Conservation (phyloP, 345 rosid species). For the Noccaea caerulescens region DNA sequence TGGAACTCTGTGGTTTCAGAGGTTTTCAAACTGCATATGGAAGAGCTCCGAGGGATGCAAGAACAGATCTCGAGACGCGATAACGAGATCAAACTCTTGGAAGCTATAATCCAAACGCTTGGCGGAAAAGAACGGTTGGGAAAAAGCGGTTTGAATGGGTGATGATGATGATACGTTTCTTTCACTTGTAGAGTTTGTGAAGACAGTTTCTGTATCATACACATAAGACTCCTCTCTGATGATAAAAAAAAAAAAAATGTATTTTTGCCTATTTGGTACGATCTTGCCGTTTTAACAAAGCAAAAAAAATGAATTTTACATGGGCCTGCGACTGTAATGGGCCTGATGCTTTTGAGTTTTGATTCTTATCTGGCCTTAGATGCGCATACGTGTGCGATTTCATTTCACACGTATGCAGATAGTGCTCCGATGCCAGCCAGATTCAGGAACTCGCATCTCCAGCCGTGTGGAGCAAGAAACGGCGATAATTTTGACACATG, state of each 20-base stretch:
- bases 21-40: slow-evolving; percentile 92
- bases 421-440: slow-evolving; percentile 16
- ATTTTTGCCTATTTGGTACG: background rate
- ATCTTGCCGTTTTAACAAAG: background rate
- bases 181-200: slow-evolving; percentile 26
- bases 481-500: slow-evolving; percentile 22
- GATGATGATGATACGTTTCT: slow-evolving; percentile 9
- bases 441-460: slow-evolving; percentile 32
- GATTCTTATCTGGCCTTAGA: background rate
- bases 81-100: slow-evolving; percentile 83
- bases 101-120: slow-evolving; percentile 92
- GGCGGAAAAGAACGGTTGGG: slow-evolving; percentile 61
- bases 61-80: slow-evolving; percentile 85
- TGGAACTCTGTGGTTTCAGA: slow-evolving; percentile 53
- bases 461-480: slow-evolving; percentile 42
- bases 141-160: slow-evolving; percentile 24
- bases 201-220: slow-evolving; percentile 15
- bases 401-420: slow-evolving; percentile 16
- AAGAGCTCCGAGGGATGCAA: slow-evolving; percentile 87
- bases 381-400: background rate
- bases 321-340: background rate
- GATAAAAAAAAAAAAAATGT: slow-evolving; percentile 4
- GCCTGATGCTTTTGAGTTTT: background rate
- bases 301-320: background rate
- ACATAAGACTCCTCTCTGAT: background rate